These are phyloP conservation scores for Rhizopus sp. DNA, from an alignment of 371 early-diverging fungal genomes.

Conservation along the genomic window DNA sequence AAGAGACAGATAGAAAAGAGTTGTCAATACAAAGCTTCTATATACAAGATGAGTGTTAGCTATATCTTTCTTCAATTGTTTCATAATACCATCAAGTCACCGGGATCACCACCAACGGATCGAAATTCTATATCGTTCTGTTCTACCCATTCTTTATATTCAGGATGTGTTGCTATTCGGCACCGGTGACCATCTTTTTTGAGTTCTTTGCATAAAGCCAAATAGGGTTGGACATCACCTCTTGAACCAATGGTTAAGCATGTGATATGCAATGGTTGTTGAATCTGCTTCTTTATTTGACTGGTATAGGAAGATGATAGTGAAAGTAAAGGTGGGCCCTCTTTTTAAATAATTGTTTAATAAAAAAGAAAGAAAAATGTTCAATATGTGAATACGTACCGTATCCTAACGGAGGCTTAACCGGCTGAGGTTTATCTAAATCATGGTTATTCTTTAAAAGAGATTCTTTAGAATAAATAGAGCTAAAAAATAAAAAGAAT, in stretches of 20 bases:
- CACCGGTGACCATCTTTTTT: slow-evolving; percentile 72
- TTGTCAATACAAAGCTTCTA: slow-evolving; percentile 78
- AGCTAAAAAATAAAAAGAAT: slow-evolving; percentile 3
- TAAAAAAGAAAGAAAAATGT: neutral
- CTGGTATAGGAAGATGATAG: slow-evolving; percentile 3
- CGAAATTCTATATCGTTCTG: slow-evolving; percentile 74
- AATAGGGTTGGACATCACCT: slow-evolving; percentile 86
- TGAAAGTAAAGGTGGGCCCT: slow-evolving; percentile 20
- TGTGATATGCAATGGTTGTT: slow-evolving; percentile 67
- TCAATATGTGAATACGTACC: slow-evolving; percentile 18
- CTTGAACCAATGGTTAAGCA: slow-evolving; percentile 81
- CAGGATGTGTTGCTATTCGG: slow-evolving; percentile 75
- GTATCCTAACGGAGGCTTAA: slow-evolving; percentile 34
- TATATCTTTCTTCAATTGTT: neutral
- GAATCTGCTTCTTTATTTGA: slow-evolving; percentile 16
- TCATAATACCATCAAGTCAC: slow-evolving; percentile 57
- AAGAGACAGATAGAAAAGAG: slow-evolving; percentile 73
- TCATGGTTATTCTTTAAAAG: slow-evolving; percentile 23
- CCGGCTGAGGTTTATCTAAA: slow-evolving; percentile 28
- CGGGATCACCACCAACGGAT: slow-evolving; percentile 72
- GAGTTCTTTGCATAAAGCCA: slow-evolving; percentile 77
- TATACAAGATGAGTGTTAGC: neutral
- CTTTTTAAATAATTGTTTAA: neutral
- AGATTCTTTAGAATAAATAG: slow-evolving; percentile 21
- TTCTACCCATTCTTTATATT: slow-evolving; percentile 75